Percentiles rank a stretch among this genome's conserved stretches.
phyloP scores from a whole-genome alignment of 306 rosid genomes.

The Citrullus amarus region DNA sequence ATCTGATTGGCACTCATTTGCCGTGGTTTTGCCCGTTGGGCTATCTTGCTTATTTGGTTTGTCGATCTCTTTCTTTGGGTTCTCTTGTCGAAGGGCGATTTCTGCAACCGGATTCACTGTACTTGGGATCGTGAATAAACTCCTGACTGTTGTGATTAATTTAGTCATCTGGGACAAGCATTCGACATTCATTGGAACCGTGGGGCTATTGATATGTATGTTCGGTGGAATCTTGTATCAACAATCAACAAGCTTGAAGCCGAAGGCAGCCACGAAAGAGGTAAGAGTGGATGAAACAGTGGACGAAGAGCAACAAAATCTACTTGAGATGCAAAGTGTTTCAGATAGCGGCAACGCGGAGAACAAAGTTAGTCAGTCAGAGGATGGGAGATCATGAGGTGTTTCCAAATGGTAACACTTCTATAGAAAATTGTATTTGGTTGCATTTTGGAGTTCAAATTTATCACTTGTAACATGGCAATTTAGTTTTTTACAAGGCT shows the following conservation, averaged over 20 bases:
- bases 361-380: background rate
- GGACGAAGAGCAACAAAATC: conserved; percentile 29
- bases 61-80: conserved; percentile 76
- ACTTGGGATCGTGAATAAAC: conserved; percentile 82
- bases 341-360: background rate
- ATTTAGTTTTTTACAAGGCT: background rate
- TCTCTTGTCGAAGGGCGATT: conserved; percentile 75
- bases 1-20: conserved; percentile 56
- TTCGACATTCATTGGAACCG: conserved; percentile 63
- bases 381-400: background rate
- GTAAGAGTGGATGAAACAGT: conserved; percentile 22
- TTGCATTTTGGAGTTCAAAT: background rate
- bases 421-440: background rate
- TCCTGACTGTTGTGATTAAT: conserved; percentile 67
- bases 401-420: background rate
- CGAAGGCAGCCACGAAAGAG: conserved; percentile 31
- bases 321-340: conserved; percentile 3
- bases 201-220: conserved; percentile 73
- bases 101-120: conserved; percentile 79
- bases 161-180: conserved; percentile 74
- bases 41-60: conserved; percentile 66
- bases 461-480: background rate
- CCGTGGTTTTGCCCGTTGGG: conserved; percentile 55
- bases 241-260: conserved; percentile 58
- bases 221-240: conserved; percentile 65